Percentiles rank a stretch among this genome's conserved stretches.
phyloP scores from a whole-genome alignment of 2,329 filamentous ascomycete species.

The Aspergillus pseudoviridinutans region DNA sequence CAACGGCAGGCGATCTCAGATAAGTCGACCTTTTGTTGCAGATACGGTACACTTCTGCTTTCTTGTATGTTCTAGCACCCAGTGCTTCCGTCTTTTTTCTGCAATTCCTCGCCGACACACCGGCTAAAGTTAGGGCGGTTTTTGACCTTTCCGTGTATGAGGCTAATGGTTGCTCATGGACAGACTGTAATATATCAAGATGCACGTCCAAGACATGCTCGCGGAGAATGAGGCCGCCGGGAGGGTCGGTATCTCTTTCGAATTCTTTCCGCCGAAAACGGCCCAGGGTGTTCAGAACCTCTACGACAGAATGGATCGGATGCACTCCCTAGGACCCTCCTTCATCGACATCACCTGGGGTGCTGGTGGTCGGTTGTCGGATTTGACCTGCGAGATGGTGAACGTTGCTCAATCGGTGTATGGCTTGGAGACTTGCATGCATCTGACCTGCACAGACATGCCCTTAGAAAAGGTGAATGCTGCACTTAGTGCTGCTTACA shows the following conservation, averaged over 20 bases:
- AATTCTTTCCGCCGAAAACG: constrained; percentile 98
- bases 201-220: constrained; percentile 96
- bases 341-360: constrained; percentile 99
- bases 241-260: constrained; percentile 92
- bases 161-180: background rate
- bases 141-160: background rate
- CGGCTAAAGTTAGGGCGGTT: background rate
- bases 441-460: constrained; percentile 98
- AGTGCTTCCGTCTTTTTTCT: background rate
- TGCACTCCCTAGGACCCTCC: constrained; percentile 88
- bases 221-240: constrained; percentile 72
- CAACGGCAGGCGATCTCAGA: background rate
- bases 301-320: constrained; percentile 98
- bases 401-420: constrained; percentile 91
- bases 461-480: constrained; percentile 85
- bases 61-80: background rate
- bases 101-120: background rate
- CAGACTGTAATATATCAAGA: constrained; percentile 45
- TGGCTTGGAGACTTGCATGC: constrained; percentile 97
- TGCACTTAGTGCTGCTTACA: constrained; percentile 82
- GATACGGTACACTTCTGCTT: background rate
- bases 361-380: constrained; percentile 83
- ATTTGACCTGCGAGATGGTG: constrained; percentile 97
- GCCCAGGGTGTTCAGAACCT: constrained; percentile 88
- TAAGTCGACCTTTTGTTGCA: background rate